These are phyloP conservation scores for Xylaria acuta DNA, from an alignment of 495 filamentous ascomycete species.

Conservation along the genomic window DNA sequence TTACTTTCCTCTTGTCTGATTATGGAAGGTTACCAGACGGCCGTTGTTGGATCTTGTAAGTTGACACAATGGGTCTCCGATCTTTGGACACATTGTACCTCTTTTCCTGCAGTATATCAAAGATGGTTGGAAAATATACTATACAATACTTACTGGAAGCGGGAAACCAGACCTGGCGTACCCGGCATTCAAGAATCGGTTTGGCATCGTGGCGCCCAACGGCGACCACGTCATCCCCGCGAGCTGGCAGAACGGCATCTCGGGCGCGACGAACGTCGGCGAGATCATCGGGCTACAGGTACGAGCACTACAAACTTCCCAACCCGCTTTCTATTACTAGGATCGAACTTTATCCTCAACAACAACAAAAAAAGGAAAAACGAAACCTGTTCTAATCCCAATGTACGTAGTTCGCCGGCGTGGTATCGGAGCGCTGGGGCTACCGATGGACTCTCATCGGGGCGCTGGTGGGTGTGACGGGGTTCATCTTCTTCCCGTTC, in stretches of 20 bases:
- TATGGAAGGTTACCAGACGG: conserved; percentile 61
- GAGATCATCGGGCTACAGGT: conserved; percentile 47
- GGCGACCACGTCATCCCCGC: conserved; percentile 42
- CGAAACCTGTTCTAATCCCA: conserved; percentile 24
- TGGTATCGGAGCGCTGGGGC: conserved; percentile 38
- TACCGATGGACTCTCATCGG: conserved; percentile 46
- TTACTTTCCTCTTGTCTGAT: conserved; percentile 57
- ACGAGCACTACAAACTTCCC: background rate
- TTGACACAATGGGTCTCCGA: background rate
- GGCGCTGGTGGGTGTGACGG: conserved; percentile 52
- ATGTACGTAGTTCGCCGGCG: conserved; percentile 37
- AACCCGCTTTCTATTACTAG: conserved; percentile 30
- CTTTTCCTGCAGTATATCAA: no score
- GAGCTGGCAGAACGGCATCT: conserved; percentile 48
- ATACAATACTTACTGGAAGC: background rate
- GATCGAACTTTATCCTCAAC: background rate
- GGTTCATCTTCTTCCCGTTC: conserved; percentile 63
- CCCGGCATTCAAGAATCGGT: conserved; percentile 38
- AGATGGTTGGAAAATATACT: no score
- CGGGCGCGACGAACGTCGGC: conserved; percentile 49
- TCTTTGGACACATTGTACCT: no score
- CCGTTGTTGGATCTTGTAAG: conserved; percentile 41
- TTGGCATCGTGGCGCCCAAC: conserved; percentile 37
- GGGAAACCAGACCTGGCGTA: conserved; percentile 33
- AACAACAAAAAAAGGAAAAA: background rate